Evolutionary conservation across 306 rosid species (phyloP).

Genomic region (Ochetophila trinervis): DNA sequence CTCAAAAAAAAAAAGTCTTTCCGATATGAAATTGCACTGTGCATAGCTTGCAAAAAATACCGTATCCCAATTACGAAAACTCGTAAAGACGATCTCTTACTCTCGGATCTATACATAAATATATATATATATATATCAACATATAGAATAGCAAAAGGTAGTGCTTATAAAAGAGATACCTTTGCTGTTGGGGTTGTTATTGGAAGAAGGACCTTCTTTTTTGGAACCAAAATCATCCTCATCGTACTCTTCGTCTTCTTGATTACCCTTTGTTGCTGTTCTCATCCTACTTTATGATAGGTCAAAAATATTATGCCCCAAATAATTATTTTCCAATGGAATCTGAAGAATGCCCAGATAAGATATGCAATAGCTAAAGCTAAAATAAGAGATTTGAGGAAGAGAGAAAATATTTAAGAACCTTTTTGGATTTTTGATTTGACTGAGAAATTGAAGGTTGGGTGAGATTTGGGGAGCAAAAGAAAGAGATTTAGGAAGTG

Average conservation of each 20-base stretch:
- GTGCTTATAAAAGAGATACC: slow-evolving; percentile 37
- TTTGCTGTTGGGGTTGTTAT: slow-evolving; percentile 47
- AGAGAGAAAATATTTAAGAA: not conserved
- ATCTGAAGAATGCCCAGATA: slow-evolving; percentile 18
- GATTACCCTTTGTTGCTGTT: slow-evolving; percentile 63
- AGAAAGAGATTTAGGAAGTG: not conserved
- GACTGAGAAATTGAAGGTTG: not conserved
- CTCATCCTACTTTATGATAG: slow-evolving; percentile 52
- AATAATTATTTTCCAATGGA: not conserved
- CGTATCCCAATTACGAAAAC: slow-evolving; percentile 2
- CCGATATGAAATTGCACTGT: slow-evolving; percentile 3
- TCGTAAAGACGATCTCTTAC: slow-evolving; percentile 19
- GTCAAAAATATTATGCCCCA: not conserved
- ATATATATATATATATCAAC: slow-evolving; percentile 2
- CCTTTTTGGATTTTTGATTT: not conserved
- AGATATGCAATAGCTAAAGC: slow-evolving; percentile 2
- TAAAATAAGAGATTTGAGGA: slow-evolving; percentile 2
- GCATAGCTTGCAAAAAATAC: not conserved
- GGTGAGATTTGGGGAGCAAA: not conserved
- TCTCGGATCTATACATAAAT: slow-evolving; percentile 50
- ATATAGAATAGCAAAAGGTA: not conserved
- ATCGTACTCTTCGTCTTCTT: slow-evolving; percentile 87
- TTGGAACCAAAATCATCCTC: slow-evolving; percentile 67
- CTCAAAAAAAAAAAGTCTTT: not conserved
- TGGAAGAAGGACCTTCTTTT: slow-evolving; percentile 76